Evolutionary conservation across 2,329 filamentous ascomycete genomes (phyloP).

Genomic region (Nannizziopsis barbatae): DNA sequence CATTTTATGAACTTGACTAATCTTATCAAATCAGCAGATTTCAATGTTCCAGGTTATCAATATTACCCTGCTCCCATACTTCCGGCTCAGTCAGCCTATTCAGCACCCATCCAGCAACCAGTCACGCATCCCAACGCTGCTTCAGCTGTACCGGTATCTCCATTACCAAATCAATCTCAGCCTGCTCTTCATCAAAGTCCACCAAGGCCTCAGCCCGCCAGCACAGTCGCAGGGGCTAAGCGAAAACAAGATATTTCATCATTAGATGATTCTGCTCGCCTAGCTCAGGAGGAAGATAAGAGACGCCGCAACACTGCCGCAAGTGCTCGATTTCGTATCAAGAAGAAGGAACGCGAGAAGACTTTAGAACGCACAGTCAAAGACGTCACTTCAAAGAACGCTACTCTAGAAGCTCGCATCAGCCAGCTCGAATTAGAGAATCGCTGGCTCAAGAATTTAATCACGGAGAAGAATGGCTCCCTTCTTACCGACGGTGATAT

Average conservation of each 20-base stretch:
- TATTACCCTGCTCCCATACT: slow-evolving; percentile 12
- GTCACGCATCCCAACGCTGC: background rate
- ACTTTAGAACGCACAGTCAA: slow-evolving; percentile 70
- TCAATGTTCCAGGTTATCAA: slow-evolving; percentile 15
- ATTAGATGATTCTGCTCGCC: slow-evolving; percentile 59
- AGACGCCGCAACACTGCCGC: slow-evolving; percentile 80
- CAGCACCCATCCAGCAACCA: slow-evolving; percentile 2
- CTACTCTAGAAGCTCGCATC: slow-evolving; percentile 59
- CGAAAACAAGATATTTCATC: slow-evolving; percentile 28
- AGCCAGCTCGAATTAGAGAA: slow-evolving; percentile 72
- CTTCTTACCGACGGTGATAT: slow-evolving; percentile 32
- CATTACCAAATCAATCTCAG: background rate
- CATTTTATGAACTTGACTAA: background rate
- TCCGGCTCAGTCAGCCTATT: slow-evolving; percentile 11
- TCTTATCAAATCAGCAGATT: slow-evolving; percentile 9
- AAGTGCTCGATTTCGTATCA: slow-evolving; percentile 77
- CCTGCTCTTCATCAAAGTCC: slow-evolving; percentile 3
- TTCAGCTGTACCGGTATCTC: background rate
- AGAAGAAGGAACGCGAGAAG: slow-evolving; percentile 93
- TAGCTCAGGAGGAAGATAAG: slow-evolving; percentile 80
- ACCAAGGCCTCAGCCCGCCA: background rate
- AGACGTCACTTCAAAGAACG: slow-evolving; percentile 71
- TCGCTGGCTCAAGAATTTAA: slow-evolving; percentile 67
- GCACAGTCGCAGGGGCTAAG: slow-evolving; percentile 5
- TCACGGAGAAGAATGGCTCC: slow-evolving; percentile 66